A percentile compares a stretch with the other conserved stretches of the same genome.
These are phyloP conservation scores for Cornus controversa DNA, from an alignment of 148 eudicot genomes.

Conservation along the genomic window DNA sequence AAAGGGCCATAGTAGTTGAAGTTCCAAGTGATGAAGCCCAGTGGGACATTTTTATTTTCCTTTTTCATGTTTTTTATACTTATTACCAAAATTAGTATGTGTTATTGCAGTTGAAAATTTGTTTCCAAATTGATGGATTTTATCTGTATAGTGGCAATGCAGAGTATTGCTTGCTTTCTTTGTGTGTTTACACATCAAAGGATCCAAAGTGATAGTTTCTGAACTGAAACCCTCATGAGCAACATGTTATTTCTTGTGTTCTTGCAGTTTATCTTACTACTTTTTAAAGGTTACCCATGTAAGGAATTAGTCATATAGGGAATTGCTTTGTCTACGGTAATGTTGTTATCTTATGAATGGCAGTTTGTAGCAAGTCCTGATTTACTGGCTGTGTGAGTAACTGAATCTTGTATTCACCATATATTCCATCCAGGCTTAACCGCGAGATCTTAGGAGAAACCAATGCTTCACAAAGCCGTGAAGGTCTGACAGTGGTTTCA, in stretches of 20 bases:
- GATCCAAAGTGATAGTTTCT: neutral
- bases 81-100: neutral
- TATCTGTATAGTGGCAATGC: neutral
- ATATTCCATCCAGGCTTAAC: too few relatives aligned
- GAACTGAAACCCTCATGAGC: neutral
- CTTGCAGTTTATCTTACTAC: neutral
- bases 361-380: neutral
- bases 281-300: neutral
- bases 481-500: too few relatives aligned
- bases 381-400: neutral
- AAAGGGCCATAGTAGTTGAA: neutral
- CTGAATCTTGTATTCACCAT: neutral
- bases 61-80: neutral
- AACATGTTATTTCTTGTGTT: neutral
- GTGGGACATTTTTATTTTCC: neutral
- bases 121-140: conserved; percentile 5
- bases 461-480: neutral
- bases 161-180: neutral
- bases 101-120: conserved; percentile 9
- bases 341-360: neutral
- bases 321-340: neutral
- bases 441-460: neutral
- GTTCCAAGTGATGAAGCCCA: neutral
- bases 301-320: neutral
- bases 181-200: neutral